Conservation (phyloP, 176 grass and related monocot species). For the Bonia amplexicaulis region DNA sequence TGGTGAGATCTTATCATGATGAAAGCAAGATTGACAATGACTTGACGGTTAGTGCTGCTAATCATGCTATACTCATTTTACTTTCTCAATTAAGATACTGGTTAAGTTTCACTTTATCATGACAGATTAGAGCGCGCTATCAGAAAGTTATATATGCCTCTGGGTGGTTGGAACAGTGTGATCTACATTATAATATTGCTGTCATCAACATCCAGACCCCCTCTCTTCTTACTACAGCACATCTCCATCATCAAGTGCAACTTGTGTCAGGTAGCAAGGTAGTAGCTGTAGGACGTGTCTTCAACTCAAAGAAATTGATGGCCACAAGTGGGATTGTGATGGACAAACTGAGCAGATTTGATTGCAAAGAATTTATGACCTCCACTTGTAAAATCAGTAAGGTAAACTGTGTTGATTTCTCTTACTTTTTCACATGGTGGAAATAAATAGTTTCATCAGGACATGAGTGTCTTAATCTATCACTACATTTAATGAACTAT, state of each 20-base stretch:
- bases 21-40: constrained; percentile 18
- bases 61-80: neutral
- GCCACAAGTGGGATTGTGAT: neutral
- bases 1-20: neutral
- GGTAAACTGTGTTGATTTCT: neutral
- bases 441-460: neutral
- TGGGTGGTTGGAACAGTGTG: too few species aligned
- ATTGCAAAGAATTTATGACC: neutral
- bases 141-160: too few species aligned
- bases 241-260: too few species aligned
- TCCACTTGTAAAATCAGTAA: neutral
- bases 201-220: neutral
- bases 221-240: too few species aligned
- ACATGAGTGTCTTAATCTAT: neutral
- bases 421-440: neutral
- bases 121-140: neutral
- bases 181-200: neutral
- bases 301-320: neutral
- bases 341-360: neutral
- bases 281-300: too few species aligned
- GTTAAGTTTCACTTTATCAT: neutral
- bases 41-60: constrained; percentile 12
- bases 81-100: neutral
- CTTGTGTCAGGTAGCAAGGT: neutral
- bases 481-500: neutral